Evolutionary conservation across 441 rosid species (phyloP), one percentile per base, ranked within the genome.

Genomic region (Dalechampia spathulata): DNA sequence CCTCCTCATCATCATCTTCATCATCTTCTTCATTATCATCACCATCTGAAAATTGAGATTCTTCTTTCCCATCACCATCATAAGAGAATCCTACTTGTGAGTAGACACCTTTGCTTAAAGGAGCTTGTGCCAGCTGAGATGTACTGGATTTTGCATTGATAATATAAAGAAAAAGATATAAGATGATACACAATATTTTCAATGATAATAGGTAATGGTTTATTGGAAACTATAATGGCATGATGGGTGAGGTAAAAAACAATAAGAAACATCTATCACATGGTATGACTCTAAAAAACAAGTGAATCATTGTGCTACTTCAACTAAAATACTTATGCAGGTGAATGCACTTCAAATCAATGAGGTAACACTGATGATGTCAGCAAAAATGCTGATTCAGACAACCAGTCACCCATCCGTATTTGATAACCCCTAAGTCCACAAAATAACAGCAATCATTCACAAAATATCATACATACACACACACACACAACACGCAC

Each of bases 71-170:
- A 56, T 64, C 79, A 17, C 82, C 93, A 63, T 72, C 82, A 72
- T 93, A 93, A 32, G 93, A 93, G 72, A 87, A 93, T 5, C 86
- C 96, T 55, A 93, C 97, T 76, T 90, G 92, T 12, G 99, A 89
- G 61, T 93, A 93, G 6, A 96, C 67, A 40, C 95, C 95, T 75
- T 80, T 93, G 75, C 57, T 83, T 22, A 78, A 77, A 62, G 85
- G 63, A 53, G 82, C 76, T 60, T 83, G 97, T 37, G 69, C 74
- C 12, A 62, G 71, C 70, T 83, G 90, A 56, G 88, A 46, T 63
- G 86, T 82, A 50, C 66, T 57, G 42, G 25, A 67, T 27, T 72
- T 49, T 34, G 61, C 25, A 20, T 26, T 30, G 14, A 16, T 8
- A 14, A 3, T 47, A 25, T n/a, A 65, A 22, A 32, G 27, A 52